phyloP scores from a whole-genome alignment of 78 protist species.

The Acrasis kona region DNA sequence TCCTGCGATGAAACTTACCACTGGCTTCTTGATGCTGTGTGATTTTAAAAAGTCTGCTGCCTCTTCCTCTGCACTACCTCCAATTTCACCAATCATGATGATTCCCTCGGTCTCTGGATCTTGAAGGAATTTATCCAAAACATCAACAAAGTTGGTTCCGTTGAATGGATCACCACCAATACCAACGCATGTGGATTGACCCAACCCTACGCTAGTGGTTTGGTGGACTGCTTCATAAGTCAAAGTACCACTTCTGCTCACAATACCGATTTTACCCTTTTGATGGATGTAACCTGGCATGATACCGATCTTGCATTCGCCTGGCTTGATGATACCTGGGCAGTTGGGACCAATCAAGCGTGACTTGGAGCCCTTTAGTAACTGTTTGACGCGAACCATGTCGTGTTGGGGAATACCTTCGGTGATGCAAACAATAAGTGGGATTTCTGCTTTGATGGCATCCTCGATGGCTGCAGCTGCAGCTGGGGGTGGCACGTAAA shows the following conservation, averaged over 20 bases:
- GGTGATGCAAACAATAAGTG: constrained; percentile 90
- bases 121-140: constrained; percentile 69
- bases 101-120: constrained; percentile 93
- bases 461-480: constrained; percentile 81
- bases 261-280: constrained; percentile 93
- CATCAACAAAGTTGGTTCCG: constrained; percentile 97
- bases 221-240: constrained; percentile 99
- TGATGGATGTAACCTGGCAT: constrained; percentile 99
- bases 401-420: constrained; percentile 95
- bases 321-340: constrained; percentile 92
- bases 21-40: constrained; percentile 67
- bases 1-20: constrained; percentile 94
- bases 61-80: constrained; percentile 98
- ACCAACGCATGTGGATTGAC: constrained; percentile 94
- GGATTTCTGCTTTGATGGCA: constrained; percentile 89
- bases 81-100: constrained; percentile 96
- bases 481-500: constrained; percentile 80
- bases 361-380: constrained; percentile 6
- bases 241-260: constrained; percentile 97
- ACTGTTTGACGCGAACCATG: constrained; percentile 32
- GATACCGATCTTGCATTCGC: constrained; percentile 98
- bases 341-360: constrained; percentile 97
- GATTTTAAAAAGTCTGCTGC: constrained; percentile 87
- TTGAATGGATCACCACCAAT: constrained; percentile 99
- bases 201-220: constrained; percentile 90